Evolutionary conservation across 129 eudicot species (phyloP), one percentile per base, ranked within the genome.

Genomic region (Scalesia atractyloides): DNA sequence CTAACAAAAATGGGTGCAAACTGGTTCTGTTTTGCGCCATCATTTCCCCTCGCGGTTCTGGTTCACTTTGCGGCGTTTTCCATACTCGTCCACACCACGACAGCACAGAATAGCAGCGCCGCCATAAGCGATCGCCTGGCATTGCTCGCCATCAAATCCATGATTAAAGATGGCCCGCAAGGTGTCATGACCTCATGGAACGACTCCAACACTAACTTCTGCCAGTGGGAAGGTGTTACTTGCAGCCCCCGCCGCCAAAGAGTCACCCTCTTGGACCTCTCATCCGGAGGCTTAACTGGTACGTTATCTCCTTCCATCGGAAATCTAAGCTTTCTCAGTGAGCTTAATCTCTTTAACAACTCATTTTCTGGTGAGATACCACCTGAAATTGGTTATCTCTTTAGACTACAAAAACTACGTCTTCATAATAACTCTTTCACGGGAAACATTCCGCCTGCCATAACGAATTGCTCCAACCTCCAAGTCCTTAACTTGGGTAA

Each of bases 231-330:
- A 72, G 78, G 82, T 66, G 69, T 79, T 20, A 64, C 78, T 16
- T 79, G 83, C 63, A 47, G 69, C 54, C 9, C 54, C 1, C 83
- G 74, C 20, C 79, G 20, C 71, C 75, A 34, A 36, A 80, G 79
- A 73, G 83, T 78, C 72, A 26, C 77, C 30, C 14, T 33, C 52
- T 63, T 78, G 24, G 57, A 70, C 7, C 76, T 78, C 51, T 16
- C 37, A 2, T 70, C 77, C 17, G 12, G 67, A 5, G 61, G 77
- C 33, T 63, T 78, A 44, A 9, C 11, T 41, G 86, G 86, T 16
- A 15, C 65, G 3, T 43, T 82, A 22, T 77, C 82, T 67, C 86
- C 86, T 3, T 63, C 51, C 7, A 61, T 82, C 14, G 86, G 86
- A 73, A 82, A 82, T 14, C 58, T 82, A n/a, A 82, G 65, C 63